phyloP scores from a whole-genome alignment of 495 filamentous ascomycete genomes.

The Hypoxylon lienhwacheense region DNA sequence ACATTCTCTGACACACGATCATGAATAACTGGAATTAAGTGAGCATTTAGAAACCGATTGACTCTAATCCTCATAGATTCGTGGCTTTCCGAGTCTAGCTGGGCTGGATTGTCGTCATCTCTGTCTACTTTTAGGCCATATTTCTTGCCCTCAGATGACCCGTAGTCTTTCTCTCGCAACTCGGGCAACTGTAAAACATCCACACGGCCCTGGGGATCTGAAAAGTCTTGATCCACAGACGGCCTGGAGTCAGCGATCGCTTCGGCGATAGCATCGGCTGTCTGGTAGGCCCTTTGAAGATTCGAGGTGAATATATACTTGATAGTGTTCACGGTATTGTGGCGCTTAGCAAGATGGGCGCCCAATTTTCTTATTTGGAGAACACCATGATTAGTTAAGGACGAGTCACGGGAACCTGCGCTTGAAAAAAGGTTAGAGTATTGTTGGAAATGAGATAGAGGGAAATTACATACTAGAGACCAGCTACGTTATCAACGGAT shows the following conservation, averaged over 20 bases:
- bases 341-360: conserved; percentile 55
- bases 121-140: conserved; percentile 37
- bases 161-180: conserved; percentile 71
- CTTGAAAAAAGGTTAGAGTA: conserved; percentile 51
- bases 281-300: conserved; percentile 70
- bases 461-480: conserved; percentile 59
- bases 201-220: conserved; percentile 12
- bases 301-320: conserved; percentile 77
- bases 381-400: conserved; percentile 78
- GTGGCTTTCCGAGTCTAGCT: conserved; percentile 52
- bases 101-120: conserved; percentile 25
- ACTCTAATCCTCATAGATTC: conserved; percentile 65
- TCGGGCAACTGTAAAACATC: conserved; percentile 52
- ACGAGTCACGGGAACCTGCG: conserved; percentile 77
- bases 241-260: conserved; percentile 61
- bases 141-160: conserved; percentile 65
- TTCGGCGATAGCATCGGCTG: conserved; percentile 65
- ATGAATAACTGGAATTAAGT: conserved; percentile 61
- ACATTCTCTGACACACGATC: conserved; percentile 28
- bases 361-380: conserved; percentile 71
- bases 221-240: background rate
- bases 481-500: conserved; percentile 82
- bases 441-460: background rate
- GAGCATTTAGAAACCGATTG: conserved; percentile 61
- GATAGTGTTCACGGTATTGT: conserved; percentile 47